Evolutionary conservation across 805 yeast species (phyloP).

Genomic region (Metahyphopichia silvanorum): DNA sequence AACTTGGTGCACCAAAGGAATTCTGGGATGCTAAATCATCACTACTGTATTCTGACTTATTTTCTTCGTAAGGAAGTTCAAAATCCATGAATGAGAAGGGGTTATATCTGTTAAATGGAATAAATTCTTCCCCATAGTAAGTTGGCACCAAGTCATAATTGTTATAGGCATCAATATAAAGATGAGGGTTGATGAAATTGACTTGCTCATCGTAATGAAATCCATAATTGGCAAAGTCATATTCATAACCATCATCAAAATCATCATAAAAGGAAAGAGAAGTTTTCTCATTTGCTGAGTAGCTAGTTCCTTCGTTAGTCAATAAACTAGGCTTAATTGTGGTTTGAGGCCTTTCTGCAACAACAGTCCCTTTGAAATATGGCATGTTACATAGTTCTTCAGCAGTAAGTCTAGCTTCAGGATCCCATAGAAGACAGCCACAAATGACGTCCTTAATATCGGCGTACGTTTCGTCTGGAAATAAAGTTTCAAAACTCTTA

Average conservation of each 20-base stretch:
- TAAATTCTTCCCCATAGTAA: no score
- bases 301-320: no score
- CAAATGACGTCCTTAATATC: slow-evolving; percentile 42
- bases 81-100: no score
- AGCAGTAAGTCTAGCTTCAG: slow-evolving; percentile 57
- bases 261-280: slow-evolving; percentile 12
- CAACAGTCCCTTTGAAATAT: no score
- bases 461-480: slow-evolving; percentile 42
- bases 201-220: neutral
- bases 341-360: no score
- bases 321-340: no score
- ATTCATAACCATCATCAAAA: slow-evolving; percentile 19
- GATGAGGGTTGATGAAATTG: neutral
- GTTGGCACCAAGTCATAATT: neutral
- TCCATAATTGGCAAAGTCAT: slow-evolving; percentile 3
- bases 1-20: no score
- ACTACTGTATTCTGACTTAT: no score
- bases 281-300: no score
- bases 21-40: no score
- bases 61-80: no score
- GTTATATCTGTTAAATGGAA: no score
- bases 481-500: slow-evolving; percentile 39
- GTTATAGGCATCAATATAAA: neutral
- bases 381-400: slow-evolving; percentile 45
- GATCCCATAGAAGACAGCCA: slow-evolving; percentile 74